These are phyloP conservation scores for Saitozyma sp. DNA, from an alignment of 768 basidiomycete genomes.

Conservation along the genomic window DNA sequence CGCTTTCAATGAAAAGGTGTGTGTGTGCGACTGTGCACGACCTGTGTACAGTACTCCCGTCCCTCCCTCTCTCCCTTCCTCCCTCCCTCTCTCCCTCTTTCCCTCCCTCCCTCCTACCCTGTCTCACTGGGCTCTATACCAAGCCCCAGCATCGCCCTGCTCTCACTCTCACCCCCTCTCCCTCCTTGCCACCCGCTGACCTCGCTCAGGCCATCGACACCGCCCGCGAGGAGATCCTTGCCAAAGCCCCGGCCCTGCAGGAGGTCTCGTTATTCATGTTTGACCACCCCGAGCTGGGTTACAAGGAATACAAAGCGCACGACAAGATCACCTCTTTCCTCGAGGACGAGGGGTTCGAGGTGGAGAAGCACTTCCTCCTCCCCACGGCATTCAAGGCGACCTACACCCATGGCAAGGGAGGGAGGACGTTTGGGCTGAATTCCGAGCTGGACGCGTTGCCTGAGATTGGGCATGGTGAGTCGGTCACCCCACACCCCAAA, in stretches of 20 bases:
- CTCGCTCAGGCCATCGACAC: too few relatives aligned
- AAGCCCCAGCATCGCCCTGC: too few relatives aligned
- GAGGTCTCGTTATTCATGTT: slow-evolving; percentile 7
- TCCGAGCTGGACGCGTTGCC: slow-evolving; percentile 38
- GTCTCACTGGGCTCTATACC: too few relatives aligned
- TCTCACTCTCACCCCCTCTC: too few relatives aligned
- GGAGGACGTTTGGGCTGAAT: slow-evolving; percentile 27
- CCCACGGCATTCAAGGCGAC: slow-evolving; percentile 35
- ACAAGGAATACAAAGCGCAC: slow-evolving; percentile 13
- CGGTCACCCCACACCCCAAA: neutral
- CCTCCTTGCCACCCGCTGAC: too few relatives aligned
- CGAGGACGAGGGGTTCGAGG: slow-evolving; percentile 7
- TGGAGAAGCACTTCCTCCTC: slow-evolving; percentile 7
- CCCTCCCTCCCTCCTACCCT: too few relatives aligned
- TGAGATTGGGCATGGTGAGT: slow-evolving; percentile 13
- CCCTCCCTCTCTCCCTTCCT: too few relatives aligned
- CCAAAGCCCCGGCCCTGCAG: slow-evolving; percentile 5
- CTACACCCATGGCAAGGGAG: slow-evolving; percentile 21
- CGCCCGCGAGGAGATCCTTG: slow-evolving; percentile 1
- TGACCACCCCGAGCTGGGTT: slow-evolving; percentile 14
- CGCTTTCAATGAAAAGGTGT: slow-evolving; percentile 4
- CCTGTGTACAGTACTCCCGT: too few relatives aligned
- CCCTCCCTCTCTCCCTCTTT: too few relatives aligned
- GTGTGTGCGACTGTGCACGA: too few relatives aligned
- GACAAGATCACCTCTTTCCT: slow-evolving; percentile 10